These are phyloP conservation scores for Endocarpon pusillum DNA, from an alignment of 495 filamentous ascomycete species.

Conservation along the genomic window DNA sequence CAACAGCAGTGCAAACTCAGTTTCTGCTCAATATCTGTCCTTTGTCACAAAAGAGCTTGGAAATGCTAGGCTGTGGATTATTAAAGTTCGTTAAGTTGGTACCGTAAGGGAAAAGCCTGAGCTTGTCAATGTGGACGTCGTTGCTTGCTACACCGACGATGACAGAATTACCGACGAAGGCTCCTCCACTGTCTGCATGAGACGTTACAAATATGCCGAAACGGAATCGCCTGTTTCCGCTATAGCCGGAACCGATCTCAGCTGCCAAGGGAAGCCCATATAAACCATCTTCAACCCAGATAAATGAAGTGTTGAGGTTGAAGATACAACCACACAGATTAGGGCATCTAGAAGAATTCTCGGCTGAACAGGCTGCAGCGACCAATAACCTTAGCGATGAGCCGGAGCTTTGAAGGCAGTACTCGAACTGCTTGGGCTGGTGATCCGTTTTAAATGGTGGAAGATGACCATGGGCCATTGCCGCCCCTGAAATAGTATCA, in stretches of 20 bases:
- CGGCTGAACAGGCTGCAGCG: constrained; percentile 17
- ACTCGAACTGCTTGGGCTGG: constrained; percentile 20
- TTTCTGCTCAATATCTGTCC: constrained; percentile 30
- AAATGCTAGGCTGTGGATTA: constrained; percentile 29
- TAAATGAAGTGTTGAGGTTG: constrained; percentile 28
- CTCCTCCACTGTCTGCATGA: constrained; percentile 14
- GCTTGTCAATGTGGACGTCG: constrained; percentile 30
- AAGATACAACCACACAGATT: constrained; percentile 31
- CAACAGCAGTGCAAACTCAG: constrained; percentile 39
- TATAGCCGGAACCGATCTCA: constrained; percentile 29
- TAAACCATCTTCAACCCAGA: constrained; percentile 25
- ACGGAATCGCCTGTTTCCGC: constrained; percentile 26
- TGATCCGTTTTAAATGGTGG: constrained; percentile 19
- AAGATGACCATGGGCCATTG: constrained; percentile 25
- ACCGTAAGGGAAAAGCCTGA: constrained; percentile 32
- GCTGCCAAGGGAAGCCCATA: constrained; percentile 20
- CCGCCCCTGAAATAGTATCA: constrained; percentile 17
- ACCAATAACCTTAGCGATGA: constrained; percentile 19
- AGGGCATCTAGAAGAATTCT: constrained; percentile 22
- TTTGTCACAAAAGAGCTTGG: constrained; percentile 29
- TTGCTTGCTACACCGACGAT: constrained; percentile 28
- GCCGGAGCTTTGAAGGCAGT: constrained; percentile 16
- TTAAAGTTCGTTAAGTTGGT: constrained; percentile 33
- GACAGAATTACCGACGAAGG: constrained; percentile 25
- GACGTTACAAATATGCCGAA: constrained; percentile 33